Conservation (phyloP, 495 filamentous ascomycete species). For the Xylaria flabelliformis region DNA sequence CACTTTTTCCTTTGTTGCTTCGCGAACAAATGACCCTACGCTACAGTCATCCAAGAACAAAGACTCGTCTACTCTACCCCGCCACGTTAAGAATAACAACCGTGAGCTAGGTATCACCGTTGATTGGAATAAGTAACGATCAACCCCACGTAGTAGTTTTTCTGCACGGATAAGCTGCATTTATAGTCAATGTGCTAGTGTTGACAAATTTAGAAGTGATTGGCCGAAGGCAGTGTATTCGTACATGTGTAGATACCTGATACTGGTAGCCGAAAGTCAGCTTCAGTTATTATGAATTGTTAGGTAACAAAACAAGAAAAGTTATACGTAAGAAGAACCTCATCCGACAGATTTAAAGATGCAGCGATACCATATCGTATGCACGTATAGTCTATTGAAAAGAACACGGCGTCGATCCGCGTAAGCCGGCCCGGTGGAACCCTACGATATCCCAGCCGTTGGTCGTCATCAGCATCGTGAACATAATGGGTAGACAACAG, state of each 20-base stretch:
- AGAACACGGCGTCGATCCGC: background rate
- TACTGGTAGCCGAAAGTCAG: background rate
- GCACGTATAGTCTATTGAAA: background rate
- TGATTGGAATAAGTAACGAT: background rate
- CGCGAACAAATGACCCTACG: conserved; percentile 7
- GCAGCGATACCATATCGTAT: background rate
- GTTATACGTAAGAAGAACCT: background rate
- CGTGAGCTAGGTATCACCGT: background rate
- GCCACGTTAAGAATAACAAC: background rate
- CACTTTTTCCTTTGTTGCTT: background rate
- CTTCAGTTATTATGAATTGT: background rate
- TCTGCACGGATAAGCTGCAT: background rate
- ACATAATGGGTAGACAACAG: background rate
- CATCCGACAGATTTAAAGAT: background rate
- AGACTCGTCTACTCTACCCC: conserved; percentile 1
- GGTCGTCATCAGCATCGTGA: background rate
- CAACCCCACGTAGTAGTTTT: background rate
- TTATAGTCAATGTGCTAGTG: background rate
- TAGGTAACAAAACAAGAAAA: background rate
- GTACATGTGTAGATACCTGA: background rate
- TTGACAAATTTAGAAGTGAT: conserved; percentile 17
- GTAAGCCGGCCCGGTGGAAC: background rate
- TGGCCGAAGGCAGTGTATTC: background rate
- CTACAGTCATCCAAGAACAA: conserved; percentile 15
- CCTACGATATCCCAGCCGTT: background rate